Base-by-base conservation (phyloP, 2,329 filamentous ascomycete genomes). In the Sporothrix inflata region DNA sequence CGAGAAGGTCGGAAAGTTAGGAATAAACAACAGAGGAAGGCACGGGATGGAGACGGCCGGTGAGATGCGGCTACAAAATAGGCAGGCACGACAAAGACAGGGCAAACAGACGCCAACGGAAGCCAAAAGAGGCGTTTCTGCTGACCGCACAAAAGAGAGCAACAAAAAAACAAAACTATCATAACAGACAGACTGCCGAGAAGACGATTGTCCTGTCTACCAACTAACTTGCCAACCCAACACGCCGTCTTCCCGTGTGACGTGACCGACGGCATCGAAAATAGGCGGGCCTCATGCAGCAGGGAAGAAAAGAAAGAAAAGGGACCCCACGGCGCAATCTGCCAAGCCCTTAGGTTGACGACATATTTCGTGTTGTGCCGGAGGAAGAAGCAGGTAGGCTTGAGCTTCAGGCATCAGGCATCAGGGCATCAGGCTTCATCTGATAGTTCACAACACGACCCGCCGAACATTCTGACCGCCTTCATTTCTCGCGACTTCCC, bases 381-480 rank as follows among this genome's bases (percentile, higher is more conserved):
- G 16, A 40, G 27, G 16, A 40, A 40, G 30, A 7, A 21, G 34
- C 4, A 16, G 4, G 30, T 27, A 12, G 6, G 49, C 21, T n/a
- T n/a, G 24, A 4, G 51, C 51, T 27, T 55, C 51, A 34, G 57
- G 61, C 40, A 47, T 65, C 40, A 27, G 57, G 61, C 40, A 47
- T 65, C 40, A 27, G n/a, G n/a, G n/a, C n/a, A n/a, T n/a, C n/a
- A 38, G 57, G 61, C 40, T 65, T 65, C 40, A 27, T 45, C 61
- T 47, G 40, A 45, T 30, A 11, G 21, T 66, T 30, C 2, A 60
- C 30, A 14, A 27, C 57, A 61, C 30, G n/a, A 61, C 19, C 21
- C 19, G 12, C 11, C 24, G 16, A 24, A 55, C 12, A 16, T 19
- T 19, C 9, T 61, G 57, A 42, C 57, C 7, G 30, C 30, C 55